Percentiles rank a stretch among this genome's conserved stretches.
Evolutionary conservation across 345 rosid genomes (phyloP).

Genomic region (Alliaria petiolata): DNA sequence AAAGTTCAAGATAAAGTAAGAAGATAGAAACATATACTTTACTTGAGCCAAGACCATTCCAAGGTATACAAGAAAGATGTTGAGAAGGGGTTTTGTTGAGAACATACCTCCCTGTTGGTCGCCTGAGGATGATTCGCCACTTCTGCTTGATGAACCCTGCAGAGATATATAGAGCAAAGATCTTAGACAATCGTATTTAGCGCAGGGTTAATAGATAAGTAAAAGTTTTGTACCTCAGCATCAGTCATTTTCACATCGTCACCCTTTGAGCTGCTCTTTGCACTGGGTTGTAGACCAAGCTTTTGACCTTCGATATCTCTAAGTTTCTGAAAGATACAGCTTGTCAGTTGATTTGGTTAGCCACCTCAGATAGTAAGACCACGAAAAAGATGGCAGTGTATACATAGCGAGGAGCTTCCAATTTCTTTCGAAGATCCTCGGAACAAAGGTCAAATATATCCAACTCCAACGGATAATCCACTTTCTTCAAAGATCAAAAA

Average conservation of each 20-base stretch:
- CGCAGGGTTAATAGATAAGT: not conserved
- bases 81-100: too few species aligned
- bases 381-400: not conserved
- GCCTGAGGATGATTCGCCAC: slow-evolving; percentile 51
- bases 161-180: not conserved
- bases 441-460: slow-evolving; percentile 93
- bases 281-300: slow-evolving; percentile 65
- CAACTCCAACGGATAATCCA: slow-evolving; percentile 90
- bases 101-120: slow-evolving; percentile 49
- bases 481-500: slow-evolving; percentile 60
- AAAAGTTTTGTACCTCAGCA: slow-evolving; percentile 48
- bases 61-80: not conserved
- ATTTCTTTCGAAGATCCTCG: slow-evolving; percentile 63
- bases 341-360: slow-evolving; percentile 3
- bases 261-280: slow-evolving; percentile 47
- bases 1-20: not conserved
- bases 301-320: slow-evolving; percentile 88
- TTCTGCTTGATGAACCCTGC: slow-evolving; percentile 61
- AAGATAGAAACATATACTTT: not conserved
- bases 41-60: not conserved
- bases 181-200: not conserved
- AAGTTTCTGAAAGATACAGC: slow-evolving; percentile 45
- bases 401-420: slow-evolving; percentile 93
- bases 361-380: slow-evolving; percentile 38
- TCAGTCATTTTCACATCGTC: slow-evolving; percentile 69